These are phyloP conservation scores for Ogataea ganodermae DNA, from an alignment of 805 yeast genomes.

Conservation along the genomic window DNA sequence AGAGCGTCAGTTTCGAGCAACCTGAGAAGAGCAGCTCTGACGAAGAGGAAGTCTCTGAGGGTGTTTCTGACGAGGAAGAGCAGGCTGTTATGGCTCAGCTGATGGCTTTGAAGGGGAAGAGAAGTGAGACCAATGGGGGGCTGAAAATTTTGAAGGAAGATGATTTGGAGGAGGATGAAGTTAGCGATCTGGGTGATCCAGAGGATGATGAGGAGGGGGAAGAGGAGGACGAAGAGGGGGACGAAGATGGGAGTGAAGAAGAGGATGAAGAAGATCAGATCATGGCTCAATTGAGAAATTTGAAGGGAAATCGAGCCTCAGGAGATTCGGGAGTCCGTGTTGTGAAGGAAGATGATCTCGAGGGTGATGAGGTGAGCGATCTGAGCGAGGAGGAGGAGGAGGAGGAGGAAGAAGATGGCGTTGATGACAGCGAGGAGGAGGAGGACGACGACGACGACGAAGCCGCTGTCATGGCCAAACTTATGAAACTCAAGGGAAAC, in stretches of 20 bases:
- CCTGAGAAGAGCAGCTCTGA: not conserved
- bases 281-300: constrained; percentile 68
- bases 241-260: constrained; percentile 14
- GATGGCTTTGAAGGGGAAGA: constrained; percentile 29
- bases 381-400: not conserved
- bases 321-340: not conserved
- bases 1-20: not conserved
- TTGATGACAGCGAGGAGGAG: constrained; percentile 13
- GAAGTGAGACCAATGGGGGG: constrained; percentile 23
- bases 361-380: constrained; percentile 14
- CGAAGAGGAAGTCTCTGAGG: constrained; percentile 12
- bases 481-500: constrained; percentile 55
- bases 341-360: constrained; percentile 14
- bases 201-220: constrained; percentile 8
- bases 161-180: constrained; percentile 27
- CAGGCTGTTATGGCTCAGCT: constrained; percentile 30
- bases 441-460: constrained; percentile 35
- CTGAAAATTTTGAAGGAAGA: constrained; percentile 35
- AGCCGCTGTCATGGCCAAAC: constrained; percentile 53
- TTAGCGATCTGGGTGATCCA: constrained; percentile 19
- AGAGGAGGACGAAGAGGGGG: constrained; percentile 6
- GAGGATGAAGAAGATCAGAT: constrained; percentile 45
- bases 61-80: constrained; percentile 25
- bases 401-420: constrained; percentile 3
- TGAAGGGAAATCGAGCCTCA: constrained; percentile 42